phyloP scores from a whole-genome alignment of 306 rosid genomes.

The Cajanus cajan region DNA sequence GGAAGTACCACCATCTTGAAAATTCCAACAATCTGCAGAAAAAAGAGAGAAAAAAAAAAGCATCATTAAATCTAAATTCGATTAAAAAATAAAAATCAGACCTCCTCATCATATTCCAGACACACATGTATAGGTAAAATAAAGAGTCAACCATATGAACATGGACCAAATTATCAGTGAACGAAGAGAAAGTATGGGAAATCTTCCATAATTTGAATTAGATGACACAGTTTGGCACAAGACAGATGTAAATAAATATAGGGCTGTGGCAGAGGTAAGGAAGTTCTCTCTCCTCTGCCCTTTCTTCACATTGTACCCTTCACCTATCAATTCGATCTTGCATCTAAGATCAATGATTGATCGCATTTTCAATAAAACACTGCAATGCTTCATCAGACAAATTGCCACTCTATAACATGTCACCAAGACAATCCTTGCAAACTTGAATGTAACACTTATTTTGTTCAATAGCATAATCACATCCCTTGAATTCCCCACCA shows the following conservation, averaged over 20 bases:
- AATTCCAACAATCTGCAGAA: constrained; percentile 63
- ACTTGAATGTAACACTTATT: not conserved
- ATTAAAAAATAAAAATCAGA: not conserved
- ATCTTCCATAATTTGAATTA: not conserved
- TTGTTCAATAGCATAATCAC: not conserved
- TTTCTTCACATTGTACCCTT: not conserved
- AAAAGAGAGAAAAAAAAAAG: not conserved
- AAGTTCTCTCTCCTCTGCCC: not conserved
- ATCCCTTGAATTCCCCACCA: not conserved
- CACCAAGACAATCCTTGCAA: not conserved
- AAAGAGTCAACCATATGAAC: not conserved
- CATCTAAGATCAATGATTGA: not conserved
- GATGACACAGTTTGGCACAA: not conserved
- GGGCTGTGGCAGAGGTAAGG: not conserved
- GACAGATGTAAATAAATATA: not conserved
- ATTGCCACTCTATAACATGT: not conserved
- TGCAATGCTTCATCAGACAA: not conserved
- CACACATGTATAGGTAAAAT: not conserved
- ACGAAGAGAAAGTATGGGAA: not conserved
- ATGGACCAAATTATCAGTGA: not conserved
- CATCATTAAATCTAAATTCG: not conserved
- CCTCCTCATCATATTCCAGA: not conserved
- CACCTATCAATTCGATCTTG: not conserved
- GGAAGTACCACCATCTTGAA: constrained; percentile 84
- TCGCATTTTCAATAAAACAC: not conserved